Conservation (phyloP, 1,284 basidiomycete genomes). For the Puccinia hordei region DNA sequence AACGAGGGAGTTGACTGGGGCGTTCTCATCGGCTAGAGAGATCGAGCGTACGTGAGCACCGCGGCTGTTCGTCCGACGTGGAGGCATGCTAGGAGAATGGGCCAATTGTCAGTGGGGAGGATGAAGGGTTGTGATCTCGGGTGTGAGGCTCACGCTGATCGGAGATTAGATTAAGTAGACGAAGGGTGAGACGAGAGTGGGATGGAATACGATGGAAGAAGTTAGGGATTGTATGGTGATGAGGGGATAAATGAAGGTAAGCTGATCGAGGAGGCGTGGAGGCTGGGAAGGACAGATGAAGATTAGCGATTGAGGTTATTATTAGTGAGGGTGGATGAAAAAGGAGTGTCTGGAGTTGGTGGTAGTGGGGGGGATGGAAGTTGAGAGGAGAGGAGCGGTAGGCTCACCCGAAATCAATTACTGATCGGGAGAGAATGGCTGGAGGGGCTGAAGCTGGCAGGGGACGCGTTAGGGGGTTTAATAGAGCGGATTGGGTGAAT, state of each 20-base stretch:
- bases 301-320: neutral
- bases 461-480: slow-evolving; percentile 4
- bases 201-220: neutral
- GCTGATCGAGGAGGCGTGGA: slow-evolving; percentile 1
- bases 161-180: neutral
- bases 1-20: slow-evolving; percentile 27
- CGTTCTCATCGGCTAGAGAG: slow-evolving; percentile 48
- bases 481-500: slow-evolving; percentile 8
- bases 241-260: slow-evolving; percentile 20
- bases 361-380: neutral
- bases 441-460: neutral
- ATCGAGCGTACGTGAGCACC: slow-evolving; percentile 36
- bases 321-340: neutral
- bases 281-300: neutral
- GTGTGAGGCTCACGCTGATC: neutral
- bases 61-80: slow-evolving; percentile 39
- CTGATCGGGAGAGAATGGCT: slow-evolving; percentile 18
- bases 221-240: neutral
- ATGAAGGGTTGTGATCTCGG: neutral
- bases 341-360: neutral
- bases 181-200: neutral
- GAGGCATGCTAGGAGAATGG: slow-evolving; percentile 14
- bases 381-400: neutral
- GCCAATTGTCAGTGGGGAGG: neutral
- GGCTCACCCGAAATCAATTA: slow-evolving; percentile 23